Evolutionary conservation across 2,329 filamentous ascomycete species (phyloP).

Genomic region (Pseudogymnoascus sp.): DNA sequence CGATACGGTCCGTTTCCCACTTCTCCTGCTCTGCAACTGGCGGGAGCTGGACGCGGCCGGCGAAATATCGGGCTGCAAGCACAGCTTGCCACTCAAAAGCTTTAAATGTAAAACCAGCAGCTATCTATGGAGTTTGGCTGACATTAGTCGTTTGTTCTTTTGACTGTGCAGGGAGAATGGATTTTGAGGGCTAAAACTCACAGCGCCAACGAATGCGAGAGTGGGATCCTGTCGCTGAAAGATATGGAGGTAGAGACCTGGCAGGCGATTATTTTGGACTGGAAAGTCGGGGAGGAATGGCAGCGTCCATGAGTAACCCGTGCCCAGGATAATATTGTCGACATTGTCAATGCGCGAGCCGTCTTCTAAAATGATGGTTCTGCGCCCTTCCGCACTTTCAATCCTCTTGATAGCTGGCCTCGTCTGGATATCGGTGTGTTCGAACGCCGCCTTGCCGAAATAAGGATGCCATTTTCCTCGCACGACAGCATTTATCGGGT

Average conservation of each 20-base stretch:
- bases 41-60: slow-evolving; percentile 47
- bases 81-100: slow-evolving; percentile 64
- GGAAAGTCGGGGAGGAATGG: slow-evolving; percentile 50
- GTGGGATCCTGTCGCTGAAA: slow-evolving; percentile 48
- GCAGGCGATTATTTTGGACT: slow-evolving; percentile 44
- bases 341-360: slow-evolving; percentile 45
- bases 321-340: slow-evolving; percentile 59
- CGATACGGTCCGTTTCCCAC: slow-evolving; percentile 53
- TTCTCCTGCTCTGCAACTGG: slow-evolving; percentile 38
- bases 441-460: slow-evolving; percentile 52
- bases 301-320: slow-evolving; percentile 57
- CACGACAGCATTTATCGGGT: slow-evolving; percentile 47
- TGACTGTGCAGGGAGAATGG: neutral
- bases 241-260: slow-evolving; percentile 50
- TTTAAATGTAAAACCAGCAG: slow-evolving; percentile 56
- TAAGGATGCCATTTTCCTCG: slow-evolving; percentile 44
- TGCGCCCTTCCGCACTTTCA: slow-evolving; percentile 24
- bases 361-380: slow-evolving; percentile 49
- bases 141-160: neutral
- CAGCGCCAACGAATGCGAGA: slow-evolving; percentile 52
- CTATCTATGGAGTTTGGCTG: slow-evolving; percentile 21
- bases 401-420: slow-evolving; percentile 43
- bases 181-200: slow-evolving; percentile 17
- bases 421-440: slow-evolving; percentile 45
- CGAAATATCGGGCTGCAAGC: slow-evolving; percentile 49